phyloP scores from a whole-genome alignment of 2,329 filamentous ascomycete species.

The Arthrobotrys conoides region DNA sequence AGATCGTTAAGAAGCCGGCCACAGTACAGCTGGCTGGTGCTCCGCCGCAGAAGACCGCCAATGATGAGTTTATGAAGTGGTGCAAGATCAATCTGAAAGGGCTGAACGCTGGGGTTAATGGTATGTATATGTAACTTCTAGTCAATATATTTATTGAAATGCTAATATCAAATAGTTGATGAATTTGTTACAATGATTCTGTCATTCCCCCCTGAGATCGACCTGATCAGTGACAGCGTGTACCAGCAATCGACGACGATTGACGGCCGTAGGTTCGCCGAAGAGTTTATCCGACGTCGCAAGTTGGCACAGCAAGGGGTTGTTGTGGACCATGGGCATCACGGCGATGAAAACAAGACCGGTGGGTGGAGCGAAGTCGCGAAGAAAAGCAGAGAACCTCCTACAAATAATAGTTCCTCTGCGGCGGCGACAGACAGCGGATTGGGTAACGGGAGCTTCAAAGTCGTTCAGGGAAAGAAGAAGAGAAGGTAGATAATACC shows the following conservation, averaged over 20 bases:
- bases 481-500: conserved; percentile 47
- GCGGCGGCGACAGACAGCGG: conserved; percentile 13
- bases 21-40: conserved; percentile 68
- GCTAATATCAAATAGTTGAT: conserved; percentile 74
- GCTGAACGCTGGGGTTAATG: conserved; percentile 77
- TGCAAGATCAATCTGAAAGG: conserved; percentile 84
- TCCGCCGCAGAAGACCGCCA: conserved; percentile 72
- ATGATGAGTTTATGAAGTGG: conserved; percentile 97
- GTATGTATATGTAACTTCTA: conserved; percentile 71
- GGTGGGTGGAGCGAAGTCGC: conserved; percentile 96
- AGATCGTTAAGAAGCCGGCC: conserved; percentile 67
- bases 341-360: conserved; percentile 67
- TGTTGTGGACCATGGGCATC: conserved; percentile 77
- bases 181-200: conserved; percentile 83
- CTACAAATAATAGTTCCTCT: conserved; percentile 2
- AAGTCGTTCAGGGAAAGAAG: conserved; percentile 59
- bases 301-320: conserved; percentile 94
- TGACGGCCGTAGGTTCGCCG: conserved; percentile 91
- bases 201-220: conserved; percentile 80
- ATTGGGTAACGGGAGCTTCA: conserved; percentile 50
- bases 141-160: neutral
- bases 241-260: conserved; percentile 90
- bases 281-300: conserved; percentile 93
- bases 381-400: conserved; percentile 71
- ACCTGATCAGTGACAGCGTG: conserved; percentile 89